These are phyloP conservation scores for Exophiala aquamarina DNA, from an alignment of 2,329 filamentous ascomycete genomes.

Conservation along the genomic window DNA sequence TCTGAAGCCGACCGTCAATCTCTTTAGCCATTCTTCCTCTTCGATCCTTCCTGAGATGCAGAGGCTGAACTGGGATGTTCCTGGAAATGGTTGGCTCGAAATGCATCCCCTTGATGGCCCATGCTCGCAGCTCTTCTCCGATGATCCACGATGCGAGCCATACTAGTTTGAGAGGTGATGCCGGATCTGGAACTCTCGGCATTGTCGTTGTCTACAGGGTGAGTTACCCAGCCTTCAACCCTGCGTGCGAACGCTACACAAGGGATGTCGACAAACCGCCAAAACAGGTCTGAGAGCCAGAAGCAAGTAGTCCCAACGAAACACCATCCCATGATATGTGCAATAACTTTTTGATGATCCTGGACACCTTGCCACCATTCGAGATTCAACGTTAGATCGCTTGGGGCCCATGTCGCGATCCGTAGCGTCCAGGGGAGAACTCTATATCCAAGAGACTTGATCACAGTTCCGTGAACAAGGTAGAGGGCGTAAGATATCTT, in stretches of 20 bases:
- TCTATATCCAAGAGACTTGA: constrained; percentile 15
- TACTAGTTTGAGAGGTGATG: neutral
- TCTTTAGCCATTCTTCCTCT: constrained; percentile 7
- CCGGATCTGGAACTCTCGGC: neutral
- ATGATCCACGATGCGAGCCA: neutral
- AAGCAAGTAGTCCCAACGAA: constrained; percentile 45
- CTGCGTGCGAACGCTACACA: constrained; percentile 43
- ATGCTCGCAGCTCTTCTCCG: neutral
- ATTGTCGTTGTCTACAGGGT: constrained; percentile 3
- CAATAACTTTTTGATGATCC: constrained; percentile 3
- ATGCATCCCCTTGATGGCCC: neutral
- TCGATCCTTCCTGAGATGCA: neutral
- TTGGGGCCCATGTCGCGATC: constrained; percentile 7
- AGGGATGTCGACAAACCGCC: constrained; percentile 56
- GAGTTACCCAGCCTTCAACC: constrained; percentile 13
- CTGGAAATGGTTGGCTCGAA: neutral
- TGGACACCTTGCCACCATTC: constrained; percentile 10
- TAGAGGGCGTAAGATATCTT: constrained; percentile 35
- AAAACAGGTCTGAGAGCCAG: constrained; percentile 61
- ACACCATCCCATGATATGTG: constrained; percentile 36
- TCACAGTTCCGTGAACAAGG: constrained; percentile 28
- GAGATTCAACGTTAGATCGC: constrained; percentile 2
- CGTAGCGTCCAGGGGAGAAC: constrained; percentile 14
- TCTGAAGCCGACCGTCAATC: too few relatives aligned
- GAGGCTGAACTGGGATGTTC: neutral